Evolutionary conservation across 2,329 filamentous ascomycete species (phyloP).

Genomic region (Cyclaneusma minus): DNA sequence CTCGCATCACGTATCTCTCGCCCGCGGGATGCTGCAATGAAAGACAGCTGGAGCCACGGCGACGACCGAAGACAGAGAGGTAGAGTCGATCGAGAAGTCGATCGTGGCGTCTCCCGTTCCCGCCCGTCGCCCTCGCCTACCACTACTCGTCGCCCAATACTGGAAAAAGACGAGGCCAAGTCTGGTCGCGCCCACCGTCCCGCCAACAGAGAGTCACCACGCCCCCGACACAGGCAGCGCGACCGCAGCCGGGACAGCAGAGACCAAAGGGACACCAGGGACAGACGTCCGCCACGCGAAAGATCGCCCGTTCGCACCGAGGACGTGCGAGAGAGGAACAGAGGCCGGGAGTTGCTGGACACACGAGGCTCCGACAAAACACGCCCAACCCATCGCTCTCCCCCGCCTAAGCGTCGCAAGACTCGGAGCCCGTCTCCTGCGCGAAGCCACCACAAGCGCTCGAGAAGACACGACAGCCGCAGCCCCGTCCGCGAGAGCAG

Average conservation of each 20-base stretch:
- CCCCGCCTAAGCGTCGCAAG: constrained; percentile 19
- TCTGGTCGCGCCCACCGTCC: no score
- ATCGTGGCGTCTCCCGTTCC: constrained; percentile 20
- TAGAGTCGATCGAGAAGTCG: constrained; percentile 24
- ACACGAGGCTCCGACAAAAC: constrained; percentile 18
- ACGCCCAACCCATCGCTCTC: constrained; percentile 14
- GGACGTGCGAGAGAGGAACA: constrained; percentile 18
- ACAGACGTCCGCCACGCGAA: constrained; percentile 14
- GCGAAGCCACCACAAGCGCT: constrained; percentile 18
- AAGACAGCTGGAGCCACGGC: constrained; percentile 24
- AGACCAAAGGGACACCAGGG: constrained; percentile 3
- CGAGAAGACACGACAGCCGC: constrained; percentile 14
- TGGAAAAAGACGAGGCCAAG: constrained; percentile 14
- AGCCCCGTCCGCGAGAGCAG: constrained; percentile 13
- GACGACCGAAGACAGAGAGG: constrained; percentile 25
- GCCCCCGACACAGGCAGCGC: constrained; percentile 12
- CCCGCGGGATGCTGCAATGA: constrained; percentile 24
- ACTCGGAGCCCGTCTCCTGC: constrained; percentile 17
- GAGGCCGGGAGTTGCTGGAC: constrained; percentile 19
- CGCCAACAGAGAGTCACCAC: constrained; percentile 1
- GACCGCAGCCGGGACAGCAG: constrained; percentile 14
- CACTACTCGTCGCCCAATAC: constrained; percentile 4
- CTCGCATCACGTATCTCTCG: no score
- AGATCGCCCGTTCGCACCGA: constrained; percentile 15
- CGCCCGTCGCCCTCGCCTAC: constrained; percentile 21